Percentiles rank a stretch among this genome's conserved stretches.
Conservation (phyloP, 2,329 filamentous ascomycete species). For the Allantophomopsis cytisporea region DNA sequence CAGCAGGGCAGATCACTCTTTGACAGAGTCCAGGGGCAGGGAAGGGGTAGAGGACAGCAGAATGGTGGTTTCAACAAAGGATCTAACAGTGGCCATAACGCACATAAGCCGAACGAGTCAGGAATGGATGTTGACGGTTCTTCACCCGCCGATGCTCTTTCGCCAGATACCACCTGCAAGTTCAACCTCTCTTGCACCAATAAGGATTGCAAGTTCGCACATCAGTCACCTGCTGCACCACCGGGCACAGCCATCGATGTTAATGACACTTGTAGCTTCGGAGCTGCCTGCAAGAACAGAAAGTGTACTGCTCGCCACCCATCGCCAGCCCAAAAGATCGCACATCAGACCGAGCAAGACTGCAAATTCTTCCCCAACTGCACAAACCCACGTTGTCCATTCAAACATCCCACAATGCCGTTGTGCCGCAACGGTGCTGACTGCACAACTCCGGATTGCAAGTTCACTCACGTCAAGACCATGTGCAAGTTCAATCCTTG, state of each 20-base stretch:
- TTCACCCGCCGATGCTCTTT: constrained; percentile 40
- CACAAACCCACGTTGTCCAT: constrained; percentile 75
- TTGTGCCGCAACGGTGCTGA: constrained; percentile 84
- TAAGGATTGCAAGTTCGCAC: constrained; percentile 80
- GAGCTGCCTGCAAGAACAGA: constrained; percentile 85
- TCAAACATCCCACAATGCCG: constrained; percentile 78
- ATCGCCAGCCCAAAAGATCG: constrained; percentile 68
- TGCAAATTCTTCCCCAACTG: constrained; percentile 91
- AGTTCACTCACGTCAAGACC: constrained; percentile 76
- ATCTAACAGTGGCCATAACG: constrained; percentile 3
- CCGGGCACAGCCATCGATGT: constrained; percentile 67
- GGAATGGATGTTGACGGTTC: constrained; percentile 50
- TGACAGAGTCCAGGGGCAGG: constrained; percentile 48
- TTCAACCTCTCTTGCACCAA: constrained; percentile 85
- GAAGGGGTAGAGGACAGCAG: constrained; percentile 4
- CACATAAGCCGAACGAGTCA: constrained; percentile 6
- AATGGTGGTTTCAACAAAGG: constrained; percentile 10
- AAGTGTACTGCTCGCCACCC: constrained; percentile 91
- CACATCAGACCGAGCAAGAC: constrained; percentile 71
- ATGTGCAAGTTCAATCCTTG: constrained; percentile 89
- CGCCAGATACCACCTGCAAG: constrained; percentile 64
- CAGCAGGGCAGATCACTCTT: constrained; percentile 50
- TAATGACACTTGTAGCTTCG: constrained; percentile 68
- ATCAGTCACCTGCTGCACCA: constrained; percentile 84
- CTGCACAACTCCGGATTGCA: constrained; percentile 71